Base-by-base conservation (phyloP, 176 grass and related monocot genomes). In the Zoysia japonica region DNA sequence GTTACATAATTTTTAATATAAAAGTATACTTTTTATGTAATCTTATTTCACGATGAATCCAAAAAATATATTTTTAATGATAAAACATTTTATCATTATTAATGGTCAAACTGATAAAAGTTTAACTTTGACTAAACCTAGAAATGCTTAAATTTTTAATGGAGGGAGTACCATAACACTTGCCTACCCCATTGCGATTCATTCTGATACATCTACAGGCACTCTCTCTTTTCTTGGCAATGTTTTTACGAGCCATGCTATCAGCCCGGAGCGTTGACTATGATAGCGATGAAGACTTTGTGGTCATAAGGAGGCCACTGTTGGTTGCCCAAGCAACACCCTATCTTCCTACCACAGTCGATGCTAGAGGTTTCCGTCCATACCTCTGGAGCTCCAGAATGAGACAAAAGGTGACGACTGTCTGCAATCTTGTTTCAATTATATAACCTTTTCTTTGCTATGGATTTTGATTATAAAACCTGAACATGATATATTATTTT, bases 251-350 rank as follows among this genome's bases (percentile, higher is more conserved):
- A 67, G 83, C 89, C 52, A 80, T 74, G 56, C 43, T 88, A 50
- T 83, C 87, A 64, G 46, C 74, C 39, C 77, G 66, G 61, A 85
- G 65, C 16, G 45, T 59, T 4, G 85, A 87, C 81, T 97, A 88
- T 42, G 94, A 97, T 65, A 94, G 87, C 12, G 91, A 94, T 87
- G 94, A 97, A 82, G 94, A 97, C 84, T 94, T 97, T 75, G 87
- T 94, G 10, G 80, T 97, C 42, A 85, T 92, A 87, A 88, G 91
- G 76, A 90, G 87, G 66, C 94, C 94, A 7, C 85, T 97, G 78
- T 79, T 94, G 56, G 71, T 88, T 49, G 74, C 94, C 60, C 89
- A 94, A 75, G 74, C 81, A 28, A 68, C 85, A 39, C 36, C 80
- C 64, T 97, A 91, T 85, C 71, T 90, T 47, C 79, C 89, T 19